Evolutionary conservation across 495 filamentous ascomycete species (phyloP).

Genomic region (Talaromyces borbonicus): DNA sequence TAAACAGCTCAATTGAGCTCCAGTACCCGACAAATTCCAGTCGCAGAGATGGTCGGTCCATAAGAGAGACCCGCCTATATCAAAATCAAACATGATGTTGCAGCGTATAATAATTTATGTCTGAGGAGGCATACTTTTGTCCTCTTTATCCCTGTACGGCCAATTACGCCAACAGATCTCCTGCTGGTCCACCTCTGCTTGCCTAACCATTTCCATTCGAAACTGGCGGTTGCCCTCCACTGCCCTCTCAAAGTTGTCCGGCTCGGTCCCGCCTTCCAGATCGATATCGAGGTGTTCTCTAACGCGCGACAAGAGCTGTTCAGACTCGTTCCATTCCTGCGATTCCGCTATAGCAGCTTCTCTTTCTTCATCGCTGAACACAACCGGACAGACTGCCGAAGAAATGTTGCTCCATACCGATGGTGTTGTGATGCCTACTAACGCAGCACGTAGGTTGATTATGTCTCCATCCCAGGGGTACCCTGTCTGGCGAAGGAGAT

Average conservation of each 20-base stretch:
- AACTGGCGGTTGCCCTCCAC: constrained; percentile 15
- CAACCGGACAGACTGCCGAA: constrained; percentile 16
- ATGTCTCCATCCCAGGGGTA: constrained; percentile 29
- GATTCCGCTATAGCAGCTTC: constrained; percentile 21
- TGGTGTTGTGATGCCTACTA: constrained; percentile 25
- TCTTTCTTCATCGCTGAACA: constrained; percentile 22
- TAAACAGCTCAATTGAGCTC: too few species aligned
- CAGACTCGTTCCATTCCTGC: constrained; percentile 29
- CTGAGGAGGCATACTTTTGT: not conserved
- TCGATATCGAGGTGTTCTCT: constrained; percentile 22
- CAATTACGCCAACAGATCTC: constrained; percentile 22
- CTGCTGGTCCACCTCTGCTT: constrained; percentile 14
- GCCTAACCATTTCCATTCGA: constrained; percentile 19
- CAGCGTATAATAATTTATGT: too few species aligned
- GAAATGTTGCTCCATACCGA: constrained; percentile 20
- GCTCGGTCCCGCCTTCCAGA: constrained; percentile 23
- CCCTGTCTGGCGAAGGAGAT: constrained; percentile 23
- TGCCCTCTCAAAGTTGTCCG: constrained; percentile 22
- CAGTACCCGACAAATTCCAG: too few species aligned
- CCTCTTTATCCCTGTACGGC: constrained; percentile 23
- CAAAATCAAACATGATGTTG: too few species aligned
- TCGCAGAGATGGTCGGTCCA: too few species aligned
- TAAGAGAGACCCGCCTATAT: too few species aligned
- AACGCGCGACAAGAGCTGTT: constrained; percentile 17
- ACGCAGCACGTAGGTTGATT: constrained; percentile 24